Percentiles rank a stretch among this genome's conserved stretches.
phyloP scores from a whole-genome alignment of 169 alveolate genomes.

The Eimeria brunetti region DNA sequence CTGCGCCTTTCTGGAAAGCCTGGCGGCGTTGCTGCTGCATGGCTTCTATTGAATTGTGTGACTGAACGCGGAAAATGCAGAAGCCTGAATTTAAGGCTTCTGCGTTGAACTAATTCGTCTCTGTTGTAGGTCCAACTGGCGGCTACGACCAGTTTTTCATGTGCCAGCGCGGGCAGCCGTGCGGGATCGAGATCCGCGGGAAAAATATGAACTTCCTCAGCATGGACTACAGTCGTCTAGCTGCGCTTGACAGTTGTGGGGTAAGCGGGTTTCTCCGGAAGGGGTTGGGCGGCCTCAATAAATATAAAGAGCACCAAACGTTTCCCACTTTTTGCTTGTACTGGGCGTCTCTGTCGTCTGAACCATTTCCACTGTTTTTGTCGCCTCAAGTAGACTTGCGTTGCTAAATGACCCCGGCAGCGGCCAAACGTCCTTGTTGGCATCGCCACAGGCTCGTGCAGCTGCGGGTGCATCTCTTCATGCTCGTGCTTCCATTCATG shows the following conservation, averaged over 20 bases:
- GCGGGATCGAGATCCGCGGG: constrained; percentile 33
- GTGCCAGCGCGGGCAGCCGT: not conserved
- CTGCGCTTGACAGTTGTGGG: constrained; percentile 62
- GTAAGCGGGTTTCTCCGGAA: not conserved
- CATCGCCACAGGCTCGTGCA: not conserved
- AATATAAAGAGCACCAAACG: not conserved
- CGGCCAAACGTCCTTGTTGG: not conserved
- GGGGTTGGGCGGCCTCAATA: not conserved
- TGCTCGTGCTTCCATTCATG: not conserved
- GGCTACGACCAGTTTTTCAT: constrained; percentile 10
- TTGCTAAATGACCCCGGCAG: not conserved
- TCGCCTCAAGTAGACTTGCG: not conserved
- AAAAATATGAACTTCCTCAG: constrained; percentile 46
- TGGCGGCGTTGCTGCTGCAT: not conserved
- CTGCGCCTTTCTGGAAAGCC: not conserved
- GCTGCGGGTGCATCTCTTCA: not conserved
- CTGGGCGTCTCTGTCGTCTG: not conserved
- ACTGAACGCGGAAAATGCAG: not conserved
- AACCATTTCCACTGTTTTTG: not conserved
- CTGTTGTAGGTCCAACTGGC: constrained; percentile 45
- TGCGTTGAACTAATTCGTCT: not conserved
- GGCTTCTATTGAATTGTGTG: not conserved
- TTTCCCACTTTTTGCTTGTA: not conserved
- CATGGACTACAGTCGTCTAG: constrained; percentile 61
- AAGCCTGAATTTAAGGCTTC: not conserved